Evolutionary conservation across 306 rosid species (phyloP), one percentile per base, ranked within the genome.

Genomic region (Neltuma alba): DNA sequence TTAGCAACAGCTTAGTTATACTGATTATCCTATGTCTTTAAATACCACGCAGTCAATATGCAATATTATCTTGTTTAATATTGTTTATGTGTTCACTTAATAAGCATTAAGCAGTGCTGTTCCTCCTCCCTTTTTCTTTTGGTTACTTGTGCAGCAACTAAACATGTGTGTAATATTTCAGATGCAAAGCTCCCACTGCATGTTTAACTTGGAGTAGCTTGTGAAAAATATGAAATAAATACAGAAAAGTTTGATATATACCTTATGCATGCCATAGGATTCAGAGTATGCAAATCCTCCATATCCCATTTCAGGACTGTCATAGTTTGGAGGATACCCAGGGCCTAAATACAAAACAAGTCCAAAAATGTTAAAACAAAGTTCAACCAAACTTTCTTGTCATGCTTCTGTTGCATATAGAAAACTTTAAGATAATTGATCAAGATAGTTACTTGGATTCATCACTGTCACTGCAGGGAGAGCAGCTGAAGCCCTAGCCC

Each of bases 401-500:
- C 42, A 41, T 47, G 54, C 58, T 70, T 66, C n/a, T 54, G 55
- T 33, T 31, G 31, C 8, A 27, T n/a, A 79, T 41, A 23, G 65
- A 62, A 76, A 70, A 73, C 60, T 61, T 66, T 27, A 76, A 40
- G 42, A 72, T 73, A 47, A 57, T 50, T 3, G 41, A 57, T 3
- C 14, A 58, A 25, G 52, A 47, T 52, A 64, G 58, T 34, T 86
- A 92, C 98, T 80, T 83, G 94, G 91, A 42, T 90, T 91, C 65
- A 92, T 82, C 62, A 86, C 90, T 27, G 58, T 83, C 67, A 88
- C 91, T 27, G 45, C 33, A 25, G 86, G 66, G 23, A 30, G 84
- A 66, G 85, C 80, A 74, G 83, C 78, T 0, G 86, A 87, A 34
- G 97, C 95, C 83, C 90, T 88, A 20, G 93, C 89, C 80, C 91